Evolutionary conservation across 345 rosid genomes (phyloP), one percentile per base, ranked within the genome.

Genomic region (Eucalyptus guilfoylei): DNA sequence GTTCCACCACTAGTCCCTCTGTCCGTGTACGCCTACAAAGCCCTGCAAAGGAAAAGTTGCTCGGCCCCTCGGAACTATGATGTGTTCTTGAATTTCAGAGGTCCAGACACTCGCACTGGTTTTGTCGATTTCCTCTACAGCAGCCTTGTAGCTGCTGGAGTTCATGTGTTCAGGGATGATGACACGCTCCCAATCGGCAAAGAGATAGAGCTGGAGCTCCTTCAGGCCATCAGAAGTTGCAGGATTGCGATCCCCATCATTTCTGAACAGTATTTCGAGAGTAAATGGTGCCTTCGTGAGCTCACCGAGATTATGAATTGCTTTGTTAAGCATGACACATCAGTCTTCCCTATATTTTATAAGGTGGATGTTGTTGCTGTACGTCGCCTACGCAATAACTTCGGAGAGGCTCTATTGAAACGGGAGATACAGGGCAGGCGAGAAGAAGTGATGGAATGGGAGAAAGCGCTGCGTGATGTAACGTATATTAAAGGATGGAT

Each of bases 21-120:
- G 64, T 58, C 30, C 28, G 13, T 58, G 28, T 55, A 55, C 64
- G n/a, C 64, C 28, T 26, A 26, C n/a, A 58, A 24, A 58, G 28
- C 28, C 13, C 13, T 26, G 64, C 64, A 26, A 2, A 4, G 28
- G 64, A 58, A 58, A 26, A 58, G 14, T 26, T 1, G 64, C 12
- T 1, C 4, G 3, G 64, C 3, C 14, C 14, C 64, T 58, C n/a
- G 0, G n/a, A 26, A 24, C 14, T 26, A 58, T 1, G 2, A 58
- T 3, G 64, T 58, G 64, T 58, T 58, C 4, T 11, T 58, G 64
- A 58, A 11, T 6, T 58, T 26, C n/a, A 26, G 12, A 58, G 64
- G 14, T 1, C 6, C 4, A 24, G 64, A 58, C 7, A 11, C n/a
- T 58, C 14, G n/a, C n/a, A 58, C 30, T 0, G 13, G n/a, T 0